Percentiles rank a stretch among this genome's conserved stretches.
Evolutionary conservation across 129 eudicot genomes (phyloP).

Genomic region (Arctium minus): DNA sequence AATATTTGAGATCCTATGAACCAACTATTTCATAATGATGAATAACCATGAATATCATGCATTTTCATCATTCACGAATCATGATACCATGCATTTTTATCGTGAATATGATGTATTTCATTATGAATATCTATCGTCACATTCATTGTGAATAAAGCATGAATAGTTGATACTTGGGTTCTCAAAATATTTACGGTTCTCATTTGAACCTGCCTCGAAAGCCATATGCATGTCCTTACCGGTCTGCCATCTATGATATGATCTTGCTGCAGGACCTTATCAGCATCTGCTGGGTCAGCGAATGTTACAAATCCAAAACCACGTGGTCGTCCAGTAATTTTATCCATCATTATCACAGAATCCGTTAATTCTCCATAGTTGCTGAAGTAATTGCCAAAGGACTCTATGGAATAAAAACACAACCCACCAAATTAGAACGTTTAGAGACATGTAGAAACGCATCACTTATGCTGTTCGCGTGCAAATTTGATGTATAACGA

Average conservation of each 20-base stretch:
- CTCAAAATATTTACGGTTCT: too few species aligned
- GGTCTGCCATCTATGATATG: conserved; percentile 90
- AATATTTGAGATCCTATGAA: not conserved
- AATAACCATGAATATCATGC: not conserved
- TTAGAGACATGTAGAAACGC: not conserved
- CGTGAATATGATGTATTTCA: not conserved
- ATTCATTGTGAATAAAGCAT: not conserved
- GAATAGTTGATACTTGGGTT: not conserved
- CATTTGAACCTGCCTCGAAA: too few species aligned
- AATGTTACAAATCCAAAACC: conserved; percentile 93
- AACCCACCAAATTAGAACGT: not conserved
- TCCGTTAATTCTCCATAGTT: conserved; percentile 75
- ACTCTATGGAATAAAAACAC: conserved; percentile 37
- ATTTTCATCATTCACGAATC: not conserved
- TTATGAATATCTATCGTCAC: not conserved
- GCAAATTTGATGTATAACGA: not conserved
- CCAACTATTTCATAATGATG: not conserved
- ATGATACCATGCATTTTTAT: not conserved
- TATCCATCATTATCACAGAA: conserved; percentile 93
- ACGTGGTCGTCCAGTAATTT: conserved; percentile 77
- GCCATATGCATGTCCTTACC: conserved; percentile 32
- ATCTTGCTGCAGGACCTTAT: conserved; percentile 78
- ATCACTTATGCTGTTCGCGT: not conserved
- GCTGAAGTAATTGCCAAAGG: conserved; percentile 77
- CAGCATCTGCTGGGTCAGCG: conserved; percentile 74